Percentiles rank a stretch among this genome's conserved stretches.
Conservation (phyloP, 1,139 yeast genomes). For the Pichia cactophila region DNA sequence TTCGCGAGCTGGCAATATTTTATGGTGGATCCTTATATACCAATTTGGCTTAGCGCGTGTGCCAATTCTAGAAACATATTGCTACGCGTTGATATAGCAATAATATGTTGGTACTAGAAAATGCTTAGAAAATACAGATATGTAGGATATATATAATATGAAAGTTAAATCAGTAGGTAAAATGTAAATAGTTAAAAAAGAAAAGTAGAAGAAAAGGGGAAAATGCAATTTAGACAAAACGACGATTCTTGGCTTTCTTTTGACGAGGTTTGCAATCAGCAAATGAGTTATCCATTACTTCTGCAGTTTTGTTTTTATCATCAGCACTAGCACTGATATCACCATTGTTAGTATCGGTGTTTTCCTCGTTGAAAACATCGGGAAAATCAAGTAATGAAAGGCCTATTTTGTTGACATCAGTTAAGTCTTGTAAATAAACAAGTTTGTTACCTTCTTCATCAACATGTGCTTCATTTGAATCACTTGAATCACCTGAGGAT, state of each 20-base stretch:
- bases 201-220: not conserved
- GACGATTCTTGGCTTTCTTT: not conserved
- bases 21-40: too few relatives aligned
- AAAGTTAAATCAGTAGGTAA: not conserved
- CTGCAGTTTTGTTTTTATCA: not conserved
- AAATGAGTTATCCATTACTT: not conserved
- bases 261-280: not conserved
- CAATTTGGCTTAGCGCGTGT: too few relatives aligned
- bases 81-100: too few relatives aligned
- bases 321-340: not conserved
- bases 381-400: slow-evolving; percentile 6
- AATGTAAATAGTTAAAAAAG: not conserved
- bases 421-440: slow-evolving; percentile 5
- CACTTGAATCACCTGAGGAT: not conserved
- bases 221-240: not conserved
- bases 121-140: not conserved
- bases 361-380: not conserved
- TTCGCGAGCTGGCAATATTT: too few relatives aligned
- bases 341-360: not conserved
- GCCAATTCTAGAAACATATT: too few relatives aligned
- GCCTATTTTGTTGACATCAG: slow-evolving; percentile 6
- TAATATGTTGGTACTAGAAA: not conserved
- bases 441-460: not conserved
- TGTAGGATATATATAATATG: not conserved
- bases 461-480: not conserved